A percentile compares a stretch with the other conserved stretches of the same genome.
Evolutionary conservation across 306 rosid species (phyloP).

Genomic region (Alnus glutinosa): DNA sequence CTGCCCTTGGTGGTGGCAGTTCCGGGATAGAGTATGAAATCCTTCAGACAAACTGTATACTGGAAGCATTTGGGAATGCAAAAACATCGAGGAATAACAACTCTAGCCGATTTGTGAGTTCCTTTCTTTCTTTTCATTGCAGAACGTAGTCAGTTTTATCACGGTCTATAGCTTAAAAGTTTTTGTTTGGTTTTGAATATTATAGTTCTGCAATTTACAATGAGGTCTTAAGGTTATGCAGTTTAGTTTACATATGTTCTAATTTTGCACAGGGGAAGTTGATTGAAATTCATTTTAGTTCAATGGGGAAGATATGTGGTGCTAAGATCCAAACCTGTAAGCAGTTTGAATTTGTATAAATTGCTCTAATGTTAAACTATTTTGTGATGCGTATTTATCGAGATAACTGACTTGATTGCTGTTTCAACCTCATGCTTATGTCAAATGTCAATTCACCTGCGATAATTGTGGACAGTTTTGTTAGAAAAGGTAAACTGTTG

Average conservation of each 20-base stretch:
- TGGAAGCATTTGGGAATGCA: slow-evolving; percentile 97
- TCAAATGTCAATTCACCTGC: slow-evolving; percentile 34
- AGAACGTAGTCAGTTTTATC: slow-evolving; percentile 16
- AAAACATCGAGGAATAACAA: slow-evolving; percentile 81
- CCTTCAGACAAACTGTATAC: slow-evolving; percentile 66
- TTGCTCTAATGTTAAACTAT: slow-evolving; percentile 20
- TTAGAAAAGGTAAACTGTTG: slow-evolving; percentile 78
- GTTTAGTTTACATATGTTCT: slow-evolving; percentile 32
- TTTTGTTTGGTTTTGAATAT: slow-evolving; percentile 17
- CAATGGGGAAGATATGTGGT: slow-evolving; percentile 72
- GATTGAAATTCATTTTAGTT: slow-evolving; percentile 79
- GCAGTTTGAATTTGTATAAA: slow-evolving; percentile 33
- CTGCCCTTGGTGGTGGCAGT: slow-evolving; percentile 73
- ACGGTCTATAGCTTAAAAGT: slow-evolving; percentile 18
- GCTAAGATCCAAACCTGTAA: slow-evolving; percentile 90
- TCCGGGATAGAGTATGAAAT: slow-evolving; percentile 65
- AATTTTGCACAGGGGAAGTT: slow-evolving; percentile 76
- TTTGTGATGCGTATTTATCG: slow-evolving; percentile 14
- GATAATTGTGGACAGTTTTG: slow-evolving; percentile 52
- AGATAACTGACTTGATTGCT: slow-evolving; percentile 47
- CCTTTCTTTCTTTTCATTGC: slow-evolving; percentile 29
- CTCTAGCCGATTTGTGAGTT: slow-evolving; percentile 96
- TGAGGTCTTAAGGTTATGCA: slow-evolving; percentile 17
- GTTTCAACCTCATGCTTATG: slow-evolving; percentile 33
- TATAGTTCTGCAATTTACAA: slow-evolving; percentile 16